These are phyloP conservation scores for Hyphopichia wangnamkhiaoensis DNA, from an alignment of 1,139 yeast genomes.

Conservation along the genomic window DNA sequence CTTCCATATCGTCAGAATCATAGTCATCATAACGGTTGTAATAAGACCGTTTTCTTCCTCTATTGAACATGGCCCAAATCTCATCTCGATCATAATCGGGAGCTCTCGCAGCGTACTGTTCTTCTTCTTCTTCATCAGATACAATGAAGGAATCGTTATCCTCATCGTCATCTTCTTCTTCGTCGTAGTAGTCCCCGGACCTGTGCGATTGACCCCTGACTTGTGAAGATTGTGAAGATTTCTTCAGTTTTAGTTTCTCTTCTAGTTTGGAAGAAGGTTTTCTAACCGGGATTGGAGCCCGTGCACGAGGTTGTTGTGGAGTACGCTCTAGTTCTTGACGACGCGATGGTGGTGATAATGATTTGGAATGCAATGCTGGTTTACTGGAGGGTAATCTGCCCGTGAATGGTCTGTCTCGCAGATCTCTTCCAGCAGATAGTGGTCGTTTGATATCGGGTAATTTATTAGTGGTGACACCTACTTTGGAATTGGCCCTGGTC, in stretches of 20 bases:
- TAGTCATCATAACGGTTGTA: conserved; percentile 46
- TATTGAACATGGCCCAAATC: conserved; percentile 83
- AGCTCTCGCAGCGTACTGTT: conserved; percentile 11
- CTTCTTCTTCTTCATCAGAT: conserved; percentile 56
- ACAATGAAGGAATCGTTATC: conserved; percentile 55
- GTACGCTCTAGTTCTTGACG: not conserved
- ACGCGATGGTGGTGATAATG: too few relatives aligned
- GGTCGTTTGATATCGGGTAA: too few relatives aligned
- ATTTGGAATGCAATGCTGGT: too few relatives aligned
- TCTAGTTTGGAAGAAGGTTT: conserved; percentile 26
- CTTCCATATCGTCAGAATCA: conserved; percentile 86
- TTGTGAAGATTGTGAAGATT: too few relatives aligned
- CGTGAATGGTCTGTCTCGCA: too few relatives aligned
- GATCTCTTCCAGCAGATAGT: too few relatives aligned
- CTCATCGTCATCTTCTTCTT: conserved; percentile 27
- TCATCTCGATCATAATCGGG: conserved; percentile 75
- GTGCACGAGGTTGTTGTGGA: conserved; percentile 2
- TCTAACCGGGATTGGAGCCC: conserved; percentile 28
- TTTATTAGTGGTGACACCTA: not conserved
- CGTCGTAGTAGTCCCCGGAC: conserved; percentile 11
- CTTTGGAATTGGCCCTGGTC: conserved; percentile 9
- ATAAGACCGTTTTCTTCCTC: conserved; percentile 54
- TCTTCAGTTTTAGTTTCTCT: conserved; percentile 27
- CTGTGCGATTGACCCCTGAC: too few relatives aligned
- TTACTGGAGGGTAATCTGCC: not conserved